phyloP scores from a whole-genome alignment of 169 alveolate species.

The Neospora caninum region DNA sequence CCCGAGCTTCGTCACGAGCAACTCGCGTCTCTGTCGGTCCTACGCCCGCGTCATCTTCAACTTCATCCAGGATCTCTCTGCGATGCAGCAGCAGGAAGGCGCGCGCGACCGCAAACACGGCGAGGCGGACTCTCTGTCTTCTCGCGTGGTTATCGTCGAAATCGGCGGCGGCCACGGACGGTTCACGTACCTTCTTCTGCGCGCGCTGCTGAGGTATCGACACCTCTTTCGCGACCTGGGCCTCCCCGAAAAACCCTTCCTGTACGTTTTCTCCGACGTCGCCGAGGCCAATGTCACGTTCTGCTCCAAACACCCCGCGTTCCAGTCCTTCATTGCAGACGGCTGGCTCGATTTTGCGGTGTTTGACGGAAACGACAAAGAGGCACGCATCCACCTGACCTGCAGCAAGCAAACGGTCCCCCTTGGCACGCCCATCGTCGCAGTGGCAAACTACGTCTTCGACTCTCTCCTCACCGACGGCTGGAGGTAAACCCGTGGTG shows the following conservation, averaged over 20 bases:
- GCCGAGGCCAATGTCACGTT: constrained; percentile 79
- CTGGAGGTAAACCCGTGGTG: constrained; percentile 63
- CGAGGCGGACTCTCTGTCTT: not conserved
- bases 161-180: constrained; percentile 87
- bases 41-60: constrained; percentile 82
- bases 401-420: constrained; percentile 72
- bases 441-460: constrained; percentile 81
- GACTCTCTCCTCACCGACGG: constrained; percentile 86
- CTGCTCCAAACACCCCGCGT: constrained; percentile 75
- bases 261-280: constrained; percentile 83
- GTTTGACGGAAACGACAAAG: constrained; percentile 82
- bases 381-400: constrained; percentile 69
- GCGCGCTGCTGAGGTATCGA: constrained; percentile 78
- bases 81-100: not conserved
- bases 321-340: constrained; percentile 68
- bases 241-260: constrained; percentile 81
- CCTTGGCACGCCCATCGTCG: constrained; percentile 76
- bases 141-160: constrained; percentile 77
- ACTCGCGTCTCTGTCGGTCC: constrained; percentile 80
- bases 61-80: constrained; percentile 80
- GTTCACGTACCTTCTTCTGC: constrained; percentile 79
- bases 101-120: not conserved
- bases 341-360: constrained; percentile 84
- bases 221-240: constrained; percentile 74
- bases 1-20: constrained; percentile 85